Base-by-base conservation (phyloP, 1,139 yeast genomes). In the Hyphopichia wangnamkhiaoensis region DNA sequence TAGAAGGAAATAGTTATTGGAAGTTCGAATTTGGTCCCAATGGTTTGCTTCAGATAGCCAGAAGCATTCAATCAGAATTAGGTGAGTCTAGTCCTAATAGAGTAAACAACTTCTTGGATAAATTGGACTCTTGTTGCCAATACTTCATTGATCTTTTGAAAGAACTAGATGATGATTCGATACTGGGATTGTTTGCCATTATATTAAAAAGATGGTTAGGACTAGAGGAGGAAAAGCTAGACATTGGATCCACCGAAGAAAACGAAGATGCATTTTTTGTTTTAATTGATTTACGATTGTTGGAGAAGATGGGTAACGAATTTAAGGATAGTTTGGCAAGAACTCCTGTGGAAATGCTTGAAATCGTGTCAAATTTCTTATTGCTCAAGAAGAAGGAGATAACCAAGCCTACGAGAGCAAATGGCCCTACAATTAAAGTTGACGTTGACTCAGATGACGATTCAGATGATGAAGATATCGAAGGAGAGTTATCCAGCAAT, bases 321-420 rank as follows among this genome's bases (percentile, higher is more conserved):
- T 84, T 84, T 49, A 83, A 79, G 44, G 79, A 80, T 8, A 73
- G 72, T 33, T 60, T 91, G 28, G 74, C 88, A 9, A 76, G 75
- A 27, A 78, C 84, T 3, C 85, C 94, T 0, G 57, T 59, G 5
- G 87, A 82, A 39, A 71, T 84, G 44, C 63, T 87, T 20, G 65
- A 64, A 14, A 71, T 87, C 19, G 76, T 85, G 1, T 62, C 74
- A 25, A 76, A 74, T 26, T 65, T 84, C 34, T 55, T 82, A 30
- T 52, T 37, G 5, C 43, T 48, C n/a, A 37, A 32, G 24, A 30
- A 30, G 12, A 36, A 33, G 25, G n/a, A 21, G 12, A 25, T 19
- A 13, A 10, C 16, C 4, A 20, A 32, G 10, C 4, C 24, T 12
- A n/a, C 20, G 12, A 26, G 5, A 26, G 6, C 9, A 15, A n/a